Base-by-base conservation (phyloP, 192 early-diverging fungal genomes). In the Gryganskiella cystojenkinii region DNA sequence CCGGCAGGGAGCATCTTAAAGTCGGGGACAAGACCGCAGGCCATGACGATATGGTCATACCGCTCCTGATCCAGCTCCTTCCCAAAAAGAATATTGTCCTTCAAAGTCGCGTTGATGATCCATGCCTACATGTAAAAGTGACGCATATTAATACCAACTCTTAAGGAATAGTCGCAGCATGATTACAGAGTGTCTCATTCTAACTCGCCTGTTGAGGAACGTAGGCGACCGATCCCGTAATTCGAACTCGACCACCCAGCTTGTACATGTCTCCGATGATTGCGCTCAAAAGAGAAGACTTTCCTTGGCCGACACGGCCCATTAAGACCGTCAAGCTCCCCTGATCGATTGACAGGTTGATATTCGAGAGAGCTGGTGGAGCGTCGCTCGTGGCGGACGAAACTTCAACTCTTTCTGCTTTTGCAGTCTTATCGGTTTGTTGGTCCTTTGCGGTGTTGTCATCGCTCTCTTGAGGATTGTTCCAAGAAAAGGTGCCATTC, bases 31-130 rank as follows among this genome's bases (percentile, higher is more conserved):
- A 99, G 82, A 10, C 91, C 90, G 73, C 95, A 98, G 5, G 93
- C 93, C 14, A 84, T 81, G 61, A 99, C 76, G 8, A 89, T 82
- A 22, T 78, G 68, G 2, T 92, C 87, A 67, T 96, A 98, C 43
- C 89, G 92, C 3, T 82, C 80, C 25, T 83, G 80, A 47, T 96
- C 89, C 78, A 83, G 95, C 2, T 80, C 70, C 57, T 87, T 83
- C 6, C 96, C 97, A 88, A 98, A 96, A 4, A 92, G 56, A 80
- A 98, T 93, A 80, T 99, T 99, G 28, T 98, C 95, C 27, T 92
- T 83, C 30, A 99, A 56, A 10, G 93, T 95, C 3, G 90, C 90
- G 61, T 99, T 99, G 88, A 96, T 92, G 52, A 99, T 94, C 96
- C 96, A 99, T 2, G 98, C 37, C 37, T 40, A 40, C 13, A 40